These are phyloP conservation scores for Dactylellina haptotyla DNA, from an alignment of 2,329 filamentous ascomycete species.

Conservation along the genomic window DNA sequence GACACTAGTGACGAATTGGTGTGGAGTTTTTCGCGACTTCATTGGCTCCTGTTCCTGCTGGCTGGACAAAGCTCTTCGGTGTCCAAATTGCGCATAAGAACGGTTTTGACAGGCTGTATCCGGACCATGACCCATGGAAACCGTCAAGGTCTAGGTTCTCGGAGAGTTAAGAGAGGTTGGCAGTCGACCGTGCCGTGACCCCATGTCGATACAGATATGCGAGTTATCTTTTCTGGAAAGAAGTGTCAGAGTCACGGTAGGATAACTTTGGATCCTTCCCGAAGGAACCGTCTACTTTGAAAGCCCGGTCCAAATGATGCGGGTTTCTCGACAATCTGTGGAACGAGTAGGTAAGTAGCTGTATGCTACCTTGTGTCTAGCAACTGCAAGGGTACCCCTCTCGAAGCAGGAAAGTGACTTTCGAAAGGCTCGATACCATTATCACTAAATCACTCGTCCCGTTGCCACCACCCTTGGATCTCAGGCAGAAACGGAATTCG, in stretches of 20 bases:
- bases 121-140: slow-evolving; percentile 43
- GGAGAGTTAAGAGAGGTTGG: slow-evolving; percentile 51
- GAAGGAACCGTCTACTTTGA: slow-evolving; percentile 51
- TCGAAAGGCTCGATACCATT: slow-evolving; percentile 12
- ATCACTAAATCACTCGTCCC: slow-evolving; percentile 54
- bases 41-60: slow-evolving; percentile 37
- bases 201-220: slow-evolving; percentile 50
- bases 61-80: slow-evolving; percentile 22
- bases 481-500: slow-evolving; percentile 36
- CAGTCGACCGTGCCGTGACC: slow-evolving; percentile 46
- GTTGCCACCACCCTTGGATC: slow-evolving; percentile 42
- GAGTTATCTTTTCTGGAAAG: slow-evolving; percentile 53
- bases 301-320: slow-evolving; percentile 45
- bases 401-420: slow-evolving; percentile 47
- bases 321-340: slow-evolving; percentile 47
- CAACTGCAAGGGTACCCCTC: slow-evolving; percentile 24
- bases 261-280: slow-evolving; percentile 53
- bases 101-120: slow-evolving; percentile 54
- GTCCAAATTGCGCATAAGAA: slow-evolving; percentile 54
- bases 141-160: slow-evolving; percentile 52
- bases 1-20: slow-evolving; percentile 44
- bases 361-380: slow-evolving; percentile 15
- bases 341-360: slow-evolving; percentile 32
- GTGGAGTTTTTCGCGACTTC: slow-evolving; percentile 51
- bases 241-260: slow-evolving; percentile 43